phyloP scores from a whole-genome alignment of 306 rosid species.

The Elaeagnus macrophylla region DNA sequence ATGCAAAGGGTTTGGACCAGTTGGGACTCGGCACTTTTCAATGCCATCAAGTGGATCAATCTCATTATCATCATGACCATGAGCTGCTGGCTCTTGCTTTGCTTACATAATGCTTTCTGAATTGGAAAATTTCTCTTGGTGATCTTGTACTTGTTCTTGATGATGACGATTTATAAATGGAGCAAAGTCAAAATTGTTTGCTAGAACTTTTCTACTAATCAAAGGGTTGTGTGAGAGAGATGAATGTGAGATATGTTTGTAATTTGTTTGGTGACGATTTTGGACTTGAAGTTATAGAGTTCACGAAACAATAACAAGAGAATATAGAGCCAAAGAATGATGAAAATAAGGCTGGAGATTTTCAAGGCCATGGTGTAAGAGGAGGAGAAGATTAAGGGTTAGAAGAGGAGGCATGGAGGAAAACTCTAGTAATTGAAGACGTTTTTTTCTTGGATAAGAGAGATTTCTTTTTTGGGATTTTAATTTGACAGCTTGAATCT shows the following conservation, averaged over 20 bases:
- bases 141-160: conserved; percentile 5
- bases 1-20: conserved; percentile 95
- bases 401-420: conserved; percentile 70
- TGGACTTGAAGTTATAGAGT: conserved; percentile 38
- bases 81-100: conserved; percentile 16
- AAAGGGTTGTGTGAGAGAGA: conserved; percentile 26
- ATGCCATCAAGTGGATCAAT: conserved; percentile 85
- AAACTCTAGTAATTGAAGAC: conserved; percentile 7
- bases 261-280: conserved; percentile 33
- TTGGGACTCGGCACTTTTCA: conserved; percentile 84
- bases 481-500: no score
- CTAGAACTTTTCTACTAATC: conserved; percentile 57
- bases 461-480: neutral
- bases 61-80: conserved; percentile 9
- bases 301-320: conserved; percentile 50
- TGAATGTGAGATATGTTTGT: conserved; percentile 8
- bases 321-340: conserved; percentile 48
- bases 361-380: conserved; percentile 66
- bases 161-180: conserved; percentile 41
- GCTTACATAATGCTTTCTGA: neutral
- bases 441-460: neutral
- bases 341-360: conserved; percentile 35
- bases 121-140: conserved; percentile 4
- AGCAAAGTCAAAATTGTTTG: conserved; percentile 66
- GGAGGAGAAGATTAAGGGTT: conserved; percentile 28